Evolutionary conservation across 768 basidiomycete genomes (phyloP).

Genomic region (Trametes cingulata): DNA sequence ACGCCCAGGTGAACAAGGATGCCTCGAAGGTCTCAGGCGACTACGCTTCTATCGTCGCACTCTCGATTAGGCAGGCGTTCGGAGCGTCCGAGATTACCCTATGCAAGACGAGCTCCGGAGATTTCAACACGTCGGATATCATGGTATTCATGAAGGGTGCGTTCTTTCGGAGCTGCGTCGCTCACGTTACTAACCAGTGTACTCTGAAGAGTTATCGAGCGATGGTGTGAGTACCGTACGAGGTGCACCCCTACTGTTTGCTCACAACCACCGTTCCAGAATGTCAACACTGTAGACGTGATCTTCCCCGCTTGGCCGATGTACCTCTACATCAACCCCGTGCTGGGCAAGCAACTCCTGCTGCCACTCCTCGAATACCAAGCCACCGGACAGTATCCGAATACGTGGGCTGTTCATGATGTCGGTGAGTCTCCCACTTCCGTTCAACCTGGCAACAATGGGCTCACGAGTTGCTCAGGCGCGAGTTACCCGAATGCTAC

Average conservation of each 20-base stretch:
- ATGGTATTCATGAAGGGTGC: conserved; percentile 40
- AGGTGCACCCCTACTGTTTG: not conserved
- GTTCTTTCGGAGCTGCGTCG: not conserved
- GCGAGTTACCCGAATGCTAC: conserved; percentile 42
- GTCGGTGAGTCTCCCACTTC: conserved; percentile 41
- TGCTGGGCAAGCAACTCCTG: conserved; percentile 49
- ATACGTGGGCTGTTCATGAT: conserved; percentile 65
- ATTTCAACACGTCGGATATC: conserved; percentile 35
- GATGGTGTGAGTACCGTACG: conserved; percentile 32
- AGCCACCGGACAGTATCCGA: conserved; percentile 64
- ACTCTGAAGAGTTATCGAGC: conserved; percentile 34
- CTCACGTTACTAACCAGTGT: not conserved
- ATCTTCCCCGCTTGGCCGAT: conserved; percentile 36
- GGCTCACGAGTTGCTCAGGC: conserved; percentile 20
- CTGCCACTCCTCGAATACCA: conserved; percentile 69
- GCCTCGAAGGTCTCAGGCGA: conserved; percentile 32
- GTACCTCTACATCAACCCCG: conserved; percentile 35
- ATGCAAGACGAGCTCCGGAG: conserved; percentile 28
- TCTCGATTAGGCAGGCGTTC: conserved; percentile 37
- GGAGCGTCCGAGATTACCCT: conserved; percentile 38
- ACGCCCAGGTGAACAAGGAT: conserved; percentile 35
- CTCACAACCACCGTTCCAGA: conserved; percentile 21
- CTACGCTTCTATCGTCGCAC: conserved; percentile 35
- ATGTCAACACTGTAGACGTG: conserved; percentile 38
- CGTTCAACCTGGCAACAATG: no score